Evolutionary conservation across 2,329 filamentous ascomycete species (phyloP).

Genomic region (Penicillium sp.): DNA sequence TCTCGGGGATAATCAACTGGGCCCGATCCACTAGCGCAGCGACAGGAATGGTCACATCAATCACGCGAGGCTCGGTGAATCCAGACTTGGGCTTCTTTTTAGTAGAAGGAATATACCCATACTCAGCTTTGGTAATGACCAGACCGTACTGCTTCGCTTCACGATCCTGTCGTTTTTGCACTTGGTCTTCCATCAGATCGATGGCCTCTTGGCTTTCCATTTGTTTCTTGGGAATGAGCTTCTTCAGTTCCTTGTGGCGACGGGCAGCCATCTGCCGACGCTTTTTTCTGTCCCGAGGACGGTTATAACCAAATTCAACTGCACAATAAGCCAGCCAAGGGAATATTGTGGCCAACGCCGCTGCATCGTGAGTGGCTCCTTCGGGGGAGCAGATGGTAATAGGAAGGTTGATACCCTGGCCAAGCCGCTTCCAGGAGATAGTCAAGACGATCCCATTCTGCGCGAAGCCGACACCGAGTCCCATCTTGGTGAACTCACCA

Average conservation of each 20-base stretch:
- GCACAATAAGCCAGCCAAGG: slow-evolving; percentile 43
- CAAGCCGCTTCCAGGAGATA: slow-evolving; percentile 42
- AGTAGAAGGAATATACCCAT: slow-evolving; percentile 35
- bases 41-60: slow-evolving; percentile 46
- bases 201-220: slow-evolving; percentile 41
- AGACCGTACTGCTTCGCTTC: slow-evolving; percentile 38
- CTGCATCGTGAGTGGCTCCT: slow-evolving; percentile 34
- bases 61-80: slow-evolving; percentile 26
- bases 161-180: slow-evolving; percentile 37
- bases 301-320: slow-evolving; percentile 43
- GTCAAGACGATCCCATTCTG: slow-evolving; percentile 38
- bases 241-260: slow-evolving; percentile 39
- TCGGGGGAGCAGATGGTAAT: slow-evolving; percentile 38
- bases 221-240: slow-evolving; percentile 35
- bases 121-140: slow-evolving; percentile 42
- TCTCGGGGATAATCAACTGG: slow-evolving; percentile 39
- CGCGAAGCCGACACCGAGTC: slow-evolving; percentile 40
- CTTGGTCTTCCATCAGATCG: slow-evolving; percentile 41
- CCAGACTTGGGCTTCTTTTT: slow-evolving; percentile 24
- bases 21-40: slow-evolving; percentile 44
- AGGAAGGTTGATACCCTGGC: slow-evolving; percentile 41
- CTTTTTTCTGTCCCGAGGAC: slow-evolving; percentile 38
- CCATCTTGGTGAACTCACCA: slow-evolving; percentile 40
- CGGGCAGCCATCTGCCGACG: slow-evolving; percentile 35
- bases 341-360: slow-evolving; percentile 35